Base-by-base conservation (phyloP, 805 yeast species). In the Kluyveromyces nonfermentans region DNA sequence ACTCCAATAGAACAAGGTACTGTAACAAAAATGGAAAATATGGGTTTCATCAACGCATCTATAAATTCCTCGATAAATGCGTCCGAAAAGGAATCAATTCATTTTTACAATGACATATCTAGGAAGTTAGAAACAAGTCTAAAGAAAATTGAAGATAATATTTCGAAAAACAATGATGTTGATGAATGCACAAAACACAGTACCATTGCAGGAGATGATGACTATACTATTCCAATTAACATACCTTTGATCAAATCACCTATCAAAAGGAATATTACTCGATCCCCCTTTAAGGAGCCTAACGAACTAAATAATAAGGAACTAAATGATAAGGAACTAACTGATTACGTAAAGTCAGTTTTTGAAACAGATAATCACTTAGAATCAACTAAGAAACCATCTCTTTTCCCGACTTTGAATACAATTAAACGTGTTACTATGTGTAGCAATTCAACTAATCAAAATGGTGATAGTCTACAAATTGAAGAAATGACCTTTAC, bases 301-400 rank as follows among this genome's bases (percentile, higher is more conserved):
- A 20, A 6, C 30, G 30, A 6, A n/a, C n/a, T n/a, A n/a, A n/a
- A n/a, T n/a, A n/a, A n/a, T n/a, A n/a, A n/a, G n/a, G n/a, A n/a
- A n/a, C n/a, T n/a, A n/a, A n/a, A n/a, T n/a, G n/a, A n/a, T n/a
- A 34, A 34, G 21, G 39, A 36, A 36, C 25, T 36, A 16, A 18
- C 16, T 3, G 36, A 40, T 8, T 40, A 40, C 19, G 42, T 33
- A 9, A 19, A 28, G 18, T 19, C 42, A 9, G 30, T 40, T 10
- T 7, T 40, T 10, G 17, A 21, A 4, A 31, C 10, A 7, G 25
- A 14, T 7, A 36, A 17, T 10, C 4, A 36, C 12, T 14, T 14
- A 25, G 7, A 25, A 10, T 25, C 12, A 14, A 14, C 4, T 25
- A 14, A 6, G 3, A 14, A 25, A 10, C 9, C 7, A 14, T 14